Evolutionary conservation across 2,329 filamentous ascomycete genomes (phyloP), one percentile per base, ranked within the genome.

Genomic region (Sporothrix pseudoabietina): DNA sequence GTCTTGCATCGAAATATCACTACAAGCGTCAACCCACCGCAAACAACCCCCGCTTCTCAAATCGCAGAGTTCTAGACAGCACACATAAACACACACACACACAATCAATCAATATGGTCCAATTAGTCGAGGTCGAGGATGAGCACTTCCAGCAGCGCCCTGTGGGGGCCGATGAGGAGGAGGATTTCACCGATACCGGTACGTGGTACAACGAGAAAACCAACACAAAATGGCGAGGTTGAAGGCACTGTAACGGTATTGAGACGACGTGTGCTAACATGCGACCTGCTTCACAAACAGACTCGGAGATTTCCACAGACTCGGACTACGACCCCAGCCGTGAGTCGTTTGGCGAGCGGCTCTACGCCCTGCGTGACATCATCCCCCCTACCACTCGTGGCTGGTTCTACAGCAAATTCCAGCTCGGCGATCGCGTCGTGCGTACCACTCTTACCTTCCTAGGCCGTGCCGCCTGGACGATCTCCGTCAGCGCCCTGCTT

Each of bases 151-250:
- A 91, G 84, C 86, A 89, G 82, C 85, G 87, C 77, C 90, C 92
- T 79, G 84, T 90, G 75, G 86, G 88, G 73, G 89, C 90, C 74
- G 91, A 94, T 78, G 91, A 96, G 78, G 92, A 95, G 72, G 93
- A 97, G 74, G 95, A 97, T 85, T 97, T 92, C 86, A 96, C 92
- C 77, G 95, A 98, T 82, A 95, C 93, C 76, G 95, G 95, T 97
- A 88, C 32, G 79, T 75, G 52, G 19, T 12, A 14, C 49, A 7
- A 32, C 5, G 41, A 35, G 32, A 35, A 3, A 16, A 32, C 12
- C 12, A 39, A 47, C 30, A 30, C 5, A 16, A 5, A 22, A 10
- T 22, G 22, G n/a, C 57, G 66, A 14, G 32, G 3, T 16, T 22
- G 57, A 35, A n/a, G 32, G 32, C 19, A 22, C 8, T 35, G 35